A percentile compares a stretch with the other conserved stretches of the same genome.
phyloP scores from a whole-genome alignment of 2,329 filamentous ascomycete species.

The Colletotrichum acutatum region DNA sequence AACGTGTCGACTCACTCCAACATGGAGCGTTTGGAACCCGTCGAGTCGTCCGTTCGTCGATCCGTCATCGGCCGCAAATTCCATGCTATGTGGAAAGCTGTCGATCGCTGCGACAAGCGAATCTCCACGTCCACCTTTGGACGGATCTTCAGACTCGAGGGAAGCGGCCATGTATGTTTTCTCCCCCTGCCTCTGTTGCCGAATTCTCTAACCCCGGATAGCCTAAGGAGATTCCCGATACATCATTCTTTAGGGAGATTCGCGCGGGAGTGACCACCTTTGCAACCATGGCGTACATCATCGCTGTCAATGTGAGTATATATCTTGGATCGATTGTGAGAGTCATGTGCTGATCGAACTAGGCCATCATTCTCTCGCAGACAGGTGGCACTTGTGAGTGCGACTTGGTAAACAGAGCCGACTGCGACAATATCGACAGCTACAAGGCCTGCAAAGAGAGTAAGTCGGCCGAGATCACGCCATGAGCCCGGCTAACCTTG shows the following conservation, averaged over 20 bases:
- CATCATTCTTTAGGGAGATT: conserved; percentile 81
- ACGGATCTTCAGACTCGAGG: conserved; percentile 72
- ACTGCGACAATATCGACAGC: conserved; percentile 60
- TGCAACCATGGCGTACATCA: conserved; percentile 87
- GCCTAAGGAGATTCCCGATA: conserved; percentile 74
- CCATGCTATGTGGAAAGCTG: conserved; percentile 47
- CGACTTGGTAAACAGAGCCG: conserved; percentile 51
- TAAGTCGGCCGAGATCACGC: conserved; percentile 39
- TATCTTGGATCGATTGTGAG: neutral
- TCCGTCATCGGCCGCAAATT: conserved; percentile 38
- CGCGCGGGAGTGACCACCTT: conserved; percentile 85
- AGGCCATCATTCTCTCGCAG: conserved; percentile 79
- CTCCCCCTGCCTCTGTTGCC: neutral
- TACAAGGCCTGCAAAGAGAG: conserved; percentile 61
- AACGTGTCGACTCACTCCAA: conserved; percentile 34
- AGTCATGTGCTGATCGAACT: conserved; percentile 33
- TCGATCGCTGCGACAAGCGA: conserved; percentile 49
- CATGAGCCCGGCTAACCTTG: conserved; percentile 6
- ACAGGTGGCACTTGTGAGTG: conserved; percentile 84
- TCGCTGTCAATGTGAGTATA: conserved; percentile 72
- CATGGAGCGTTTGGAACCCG: conserved; percentile 34
- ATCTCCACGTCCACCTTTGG: conserved; percentile 61
- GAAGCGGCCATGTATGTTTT: conserved; percentile 72
- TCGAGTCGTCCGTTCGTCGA: conserved; percentile 13
- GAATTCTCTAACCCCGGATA: conserved; percentile 44